phyloP scores from a whole-genome alignment of 139 green algal genomes.

The Coelastrella sp. region DNA sequence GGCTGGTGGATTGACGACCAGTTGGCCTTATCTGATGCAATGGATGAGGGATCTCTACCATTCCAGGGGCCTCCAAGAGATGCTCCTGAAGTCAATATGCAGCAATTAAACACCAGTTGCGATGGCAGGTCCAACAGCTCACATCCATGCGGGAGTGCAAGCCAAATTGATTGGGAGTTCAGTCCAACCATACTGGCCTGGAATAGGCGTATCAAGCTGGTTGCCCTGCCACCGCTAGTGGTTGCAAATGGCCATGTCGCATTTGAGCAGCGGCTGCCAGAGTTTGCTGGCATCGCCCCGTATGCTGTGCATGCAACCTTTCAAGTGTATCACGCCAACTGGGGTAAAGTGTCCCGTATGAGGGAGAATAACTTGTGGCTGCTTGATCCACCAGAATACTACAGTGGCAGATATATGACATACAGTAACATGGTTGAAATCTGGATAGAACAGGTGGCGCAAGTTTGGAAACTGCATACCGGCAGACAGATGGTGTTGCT shows the following conservation, averaged over 20 bases:
- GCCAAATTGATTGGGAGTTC: neutral
- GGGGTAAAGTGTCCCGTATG: conserved; percentile 1
- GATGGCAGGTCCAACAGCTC: too few species aligned
- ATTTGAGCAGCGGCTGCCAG: conserved; percentile 25
- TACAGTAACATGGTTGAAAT: neutral
- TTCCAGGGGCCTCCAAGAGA: neutral
- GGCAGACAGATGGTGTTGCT: neutral
- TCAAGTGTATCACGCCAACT: neutral
- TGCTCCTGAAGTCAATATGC: neutral
- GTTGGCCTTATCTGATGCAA: neutral
- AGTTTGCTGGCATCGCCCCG: neutral
- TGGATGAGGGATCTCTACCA: neutral
- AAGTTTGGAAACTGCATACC: neutral
- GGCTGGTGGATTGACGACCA: conserved; percentile 28
- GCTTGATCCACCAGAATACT: neutral
- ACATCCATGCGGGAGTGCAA: too few species aligned
- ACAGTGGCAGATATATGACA: neutral
- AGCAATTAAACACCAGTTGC: too few species aligned
- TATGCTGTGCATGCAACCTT: conserved; percentile 13
- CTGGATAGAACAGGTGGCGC: neutral
- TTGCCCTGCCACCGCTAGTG: conserved; percentile 2
- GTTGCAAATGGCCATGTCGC: conserved; percentile 9
- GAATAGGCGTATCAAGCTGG: neutral
- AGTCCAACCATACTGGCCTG: neutral
- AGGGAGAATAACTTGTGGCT: conserved; percentile 19